Evolutionary conservation across 2,329 filamentous ascomycete species (phyloP).

Genomic region (Xylariales sp.): DNA sequence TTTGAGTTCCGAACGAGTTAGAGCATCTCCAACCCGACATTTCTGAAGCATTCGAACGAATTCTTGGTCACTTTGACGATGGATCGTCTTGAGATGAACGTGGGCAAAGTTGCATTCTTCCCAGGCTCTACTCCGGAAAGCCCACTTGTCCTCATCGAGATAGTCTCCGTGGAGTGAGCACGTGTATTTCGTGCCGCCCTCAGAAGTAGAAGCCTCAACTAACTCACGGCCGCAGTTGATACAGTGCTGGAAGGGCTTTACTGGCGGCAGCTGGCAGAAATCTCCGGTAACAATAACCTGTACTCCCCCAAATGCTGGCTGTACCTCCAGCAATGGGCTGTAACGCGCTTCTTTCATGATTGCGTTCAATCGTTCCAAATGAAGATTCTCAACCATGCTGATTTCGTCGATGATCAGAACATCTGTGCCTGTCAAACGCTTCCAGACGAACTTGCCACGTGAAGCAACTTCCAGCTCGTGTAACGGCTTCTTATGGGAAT

Average conservation of each 20-base stretch:
- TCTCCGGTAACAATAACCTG: constrained; percentile 56
- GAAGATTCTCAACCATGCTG: constrained; percentile 56
- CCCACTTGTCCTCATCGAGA: constrained; percentile 52
- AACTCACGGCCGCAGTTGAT: constrained; percentile 40
- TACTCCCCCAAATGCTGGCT: constrained; percentile 37
- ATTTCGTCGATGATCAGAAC: constrained; percentile 63
- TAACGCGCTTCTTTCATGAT: constrained; percentile 36
- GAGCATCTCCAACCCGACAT: constrained; percentile 14
- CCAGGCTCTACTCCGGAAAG: constrained; percentile 55
- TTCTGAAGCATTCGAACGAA: constrained; percentile 55
- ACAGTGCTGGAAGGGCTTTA: constrained; percentile 51
- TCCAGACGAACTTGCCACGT: constrained; percentile 25
- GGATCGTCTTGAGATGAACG: constrained; percentile 49
- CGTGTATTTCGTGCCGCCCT: constrained; percentile 18
- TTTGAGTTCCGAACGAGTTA: constrained; percentile 32
- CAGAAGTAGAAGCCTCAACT: background rate
- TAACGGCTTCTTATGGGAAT: constrained; percentile 37
- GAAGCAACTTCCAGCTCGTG: constrained; percentile 27
- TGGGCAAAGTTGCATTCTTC: constrained; percentile 46
- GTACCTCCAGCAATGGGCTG: background rate
- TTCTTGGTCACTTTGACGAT: constrained; percentile 48
- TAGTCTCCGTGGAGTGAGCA: constrained; percentile 33
- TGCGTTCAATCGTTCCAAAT: constrained; percentile 46
- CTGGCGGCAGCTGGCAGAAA: constrained; percentile 56
- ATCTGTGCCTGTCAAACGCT: constrained; percentile 39